Percentiles rank a stretch among this genome's conserved stretches.
Evolutionary conservation across 1,139 yeast species (phyloP).

Genomic region (Taphrina pruni): DNA sequence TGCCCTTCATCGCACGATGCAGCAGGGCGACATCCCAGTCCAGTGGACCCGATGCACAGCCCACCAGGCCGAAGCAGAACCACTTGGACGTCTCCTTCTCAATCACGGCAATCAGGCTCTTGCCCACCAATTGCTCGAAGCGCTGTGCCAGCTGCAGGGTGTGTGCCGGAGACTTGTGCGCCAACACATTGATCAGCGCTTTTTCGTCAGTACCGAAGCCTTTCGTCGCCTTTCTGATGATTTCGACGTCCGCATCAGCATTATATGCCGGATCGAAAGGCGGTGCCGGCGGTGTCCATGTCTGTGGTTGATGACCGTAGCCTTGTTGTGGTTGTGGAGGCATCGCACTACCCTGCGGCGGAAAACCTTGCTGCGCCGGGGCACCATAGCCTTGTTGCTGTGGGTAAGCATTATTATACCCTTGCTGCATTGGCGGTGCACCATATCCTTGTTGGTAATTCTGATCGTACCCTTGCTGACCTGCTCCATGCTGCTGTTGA

Average conservation of each 20-base stretch:
- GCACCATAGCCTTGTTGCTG: constrained; percentile 18
- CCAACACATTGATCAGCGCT: constrained; percentile 44
- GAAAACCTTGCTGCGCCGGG: constrained; percentile 15
- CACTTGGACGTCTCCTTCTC: constrained; percentile 46
- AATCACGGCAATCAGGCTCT: constrained; percentile 44
- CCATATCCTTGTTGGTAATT: not conserved
- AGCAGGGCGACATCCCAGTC: constrained; percentile 45
- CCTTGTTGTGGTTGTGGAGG: constrained; percentile 3
- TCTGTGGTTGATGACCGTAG: constrained; percentile 31
- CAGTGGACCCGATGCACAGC: constrained; percentile 46
- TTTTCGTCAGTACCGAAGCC: constrained; percentile 48
- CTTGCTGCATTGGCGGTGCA: constrained; percentile 29
- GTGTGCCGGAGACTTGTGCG: constrained; percentile 45
- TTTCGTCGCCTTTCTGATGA: constrained; percentile 46
- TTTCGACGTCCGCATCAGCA: constrained; percentile 45
- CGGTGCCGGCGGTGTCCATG: constrained; percentile 38
- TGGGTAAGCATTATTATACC: constrained; percentile 18
- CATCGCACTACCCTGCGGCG: not conserved
- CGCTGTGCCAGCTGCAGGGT: constrained; percentile 44
- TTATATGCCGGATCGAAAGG: constrained; percentile 49
- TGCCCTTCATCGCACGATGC: constrained; percentile 45
- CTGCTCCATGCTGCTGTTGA: constrained; percentile 2
- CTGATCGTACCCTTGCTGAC: constrained; percentile 7
- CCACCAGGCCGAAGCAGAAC: constrained; percentile 45
- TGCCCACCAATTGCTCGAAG: constrained; percentile 45